Conservation (phyloP, 176 grass and related monocot genomes). For the Rhynchospora tenuis region DNA sequence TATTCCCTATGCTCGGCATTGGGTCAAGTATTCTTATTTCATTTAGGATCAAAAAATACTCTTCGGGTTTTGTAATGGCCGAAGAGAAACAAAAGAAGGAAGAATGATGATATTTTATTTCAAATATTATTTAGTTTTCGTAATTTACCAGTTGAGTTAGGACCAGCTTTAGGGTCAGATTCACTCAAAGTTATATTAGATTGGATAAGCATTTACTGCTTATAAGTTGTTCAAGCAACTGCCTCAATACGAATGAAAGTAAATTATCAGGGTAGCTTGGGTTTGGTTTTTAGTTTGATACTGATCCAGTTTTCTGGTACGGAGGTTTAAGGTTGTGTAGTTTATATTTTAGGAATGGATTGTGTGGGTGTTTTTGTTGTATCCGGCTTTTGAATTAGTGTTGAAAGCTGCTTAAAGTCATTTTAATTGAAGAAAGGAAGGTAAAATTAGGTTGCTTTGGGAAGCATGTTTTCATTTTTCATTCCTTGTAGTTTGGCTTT, state of each 20-base stretch:
- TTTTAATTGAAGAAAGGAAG: background rate
- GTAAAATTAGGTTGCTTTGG: background rate
- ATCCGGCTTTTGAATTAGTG: background rate
- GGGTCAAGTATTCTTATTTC: conserved; percentile 81
- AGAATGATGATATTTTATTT: background rate
- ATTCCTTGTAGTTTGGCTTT: background rate
- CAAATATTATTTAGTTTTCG: background rate
- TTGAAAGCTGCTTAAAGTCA: background rate
- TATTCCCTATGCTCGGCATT: conserved; percentile 79
- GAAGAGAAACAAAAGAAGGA: conserved; percentile 35
- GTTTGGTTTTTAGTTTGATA: background rate
- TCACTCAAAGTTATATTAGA: background rate
- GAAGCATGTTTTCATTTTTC: background rate
- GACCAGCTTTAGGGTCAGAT: background rate
- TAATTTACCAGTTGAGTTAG: conserved; percentile 1
- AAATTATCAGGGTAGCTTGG: background rate
- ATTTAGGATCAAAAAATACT: conserved; percentile 87
- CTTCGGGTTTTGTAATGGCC: conserved; percentile 48
- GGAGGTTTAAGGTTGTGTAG: background rate
- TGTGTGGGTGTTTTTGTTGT: background rate
- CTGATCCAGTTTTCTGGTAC: background rate
- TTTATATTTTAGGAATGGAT: background rate
- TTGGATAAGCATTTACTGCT: conserved; percentile 12
- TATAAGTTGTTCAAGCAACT: conserved; percentile 13
- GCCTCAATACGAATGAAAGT: conserved; percentile 27